A percentile compares a stretch with the other conserved stretches of the same genome.
Conservation (phyloP, 2,329 filamentous ascomycete species). For the Penicillium italicum region DNA sequence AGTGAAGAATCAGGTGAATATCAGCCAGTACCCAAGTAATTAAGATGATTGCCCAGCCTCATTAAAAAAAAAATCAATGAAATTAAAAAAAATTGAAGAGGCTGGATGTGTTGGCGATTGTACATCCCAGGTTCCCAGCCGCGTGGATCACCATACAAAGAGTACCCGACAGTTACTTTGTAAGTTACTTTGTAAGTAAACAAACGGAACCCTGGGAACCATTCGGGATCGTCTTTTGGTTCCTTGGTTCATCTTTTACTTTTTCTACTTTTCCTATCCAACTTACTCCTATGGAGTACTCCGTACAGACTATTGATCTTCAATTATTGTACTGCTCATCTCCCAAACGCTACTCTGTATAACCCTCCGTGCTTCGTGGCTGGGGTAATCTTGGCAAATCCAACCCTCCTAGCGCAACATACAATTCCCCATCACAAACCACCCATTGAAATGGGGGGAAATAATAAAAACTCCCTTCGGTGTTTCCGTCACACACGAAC, state of each 20-base stretch:
- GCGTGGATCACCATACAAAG: constrained; percentile 1
- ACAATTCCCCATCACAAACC: background rate
- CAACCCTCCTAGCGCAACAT: background rate
- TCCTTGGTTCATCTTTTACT: constrained; percentile 6
- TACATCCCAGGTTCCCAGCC: constrained; percentile 2
- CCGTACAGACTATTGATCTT: no score
- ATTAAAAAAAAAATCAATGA: constrained; percentile 5
- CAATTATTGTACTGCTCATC: background rate
- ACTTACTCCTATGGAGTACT: no score
- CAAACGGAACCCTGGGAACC: background rate
- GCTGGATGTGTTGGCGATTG: constrained; percentile 4
- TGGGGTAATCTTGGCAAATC: background rate
- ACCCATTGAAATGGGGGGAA: background rate
- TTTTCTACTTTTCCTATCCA: background rate
- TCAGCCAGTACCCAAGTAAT: constrained; percentile 2
- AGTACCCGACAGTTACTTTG: background rate
- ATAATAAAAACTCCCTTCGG: background rate
- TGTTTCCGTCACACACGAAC: constrained; percentile 13
- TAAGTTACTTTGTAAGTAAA: background rate
- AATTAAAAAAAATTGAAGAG: constrained; percentile 4
- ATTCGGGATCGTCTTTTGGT: constrained; percentile 6
- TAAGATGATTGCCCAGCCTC: constrained; percentile 1
- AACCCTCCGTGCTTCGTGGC: background rate
- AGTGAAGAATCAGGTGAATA: constrained; percentile 1
- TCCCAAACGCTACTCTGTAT: background rate